A percentile compares a stretch with the other conserved stretches of the same genome.
Conservation (phyloP, 306 rosid species). For the Prinsepia uniflora region DNA sequence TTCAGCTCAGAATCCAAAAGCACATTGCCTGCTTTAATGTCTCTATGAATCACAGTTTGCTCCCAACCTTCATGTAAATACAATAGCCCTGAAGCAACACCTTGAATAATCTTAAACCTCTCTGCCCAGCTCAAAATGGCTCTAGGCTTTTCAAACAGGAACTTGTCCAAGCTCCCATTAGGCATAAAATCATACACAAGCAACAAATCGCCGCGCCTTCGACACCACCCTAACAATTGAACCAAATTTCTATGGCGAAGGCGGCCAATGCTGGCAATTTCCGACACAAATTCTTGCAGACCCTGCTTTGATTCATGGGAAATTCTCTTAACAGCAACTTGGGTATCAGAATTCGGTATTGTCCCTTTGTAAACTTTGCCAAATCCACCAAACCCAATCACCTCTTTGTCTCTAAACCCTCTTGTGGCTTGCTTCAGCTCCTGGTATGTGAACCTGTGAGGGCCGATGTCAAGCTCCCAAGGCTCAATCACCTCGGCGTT, state of each 20-base stretch:
- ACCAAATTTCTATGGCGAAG: constrained; percentile 61
- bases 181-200: constrained; percentile 56
- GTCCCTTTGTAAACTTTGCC: constrained; percentile 58
- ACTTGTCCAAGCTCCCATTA: constrained; percentile 59
- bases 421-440: constrained; percentile 52
- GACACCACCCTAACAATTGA: constrained; percentile 60
- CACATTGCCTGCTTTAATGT: constrained; percentile 60
- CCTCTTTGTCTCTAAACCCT: constrained; percentile 44
- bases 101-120: constrained; percentile 52
- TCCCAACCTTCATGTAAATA: constrained; percentile 66
- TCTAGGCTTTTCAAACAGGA: constrained; percentile 36
- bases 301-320: constrained; percentile 59
- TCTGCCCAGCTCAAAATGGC: constrained; percentile 43
- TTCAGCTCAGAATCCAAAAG: constrained; percentile 52
- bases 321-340: constrained; percentile 51
- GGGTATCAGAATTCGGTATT: constrained; percentile 29
- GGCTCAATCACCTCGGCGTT: constrained; percentile 43
- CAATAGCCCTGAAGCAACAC: constrained; percentile 51
- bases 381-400: constrained; percentile 59
- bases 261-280: constrained; percentile 50
- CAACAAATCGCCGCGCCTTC: constrained; percentile 37
- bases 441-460: constrained; percentile 53
- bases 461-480: constrained; percentile 65
- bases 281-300: constrained; percentile 45
- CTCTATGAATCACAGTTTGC: constrained; percentile 61